Evolutionary conservation across 2,329 filamentous ascomycete genomes (phyloP), one percentile per base, ranked within the genome.

Genomic region (Onygenales sp.): DNA sequence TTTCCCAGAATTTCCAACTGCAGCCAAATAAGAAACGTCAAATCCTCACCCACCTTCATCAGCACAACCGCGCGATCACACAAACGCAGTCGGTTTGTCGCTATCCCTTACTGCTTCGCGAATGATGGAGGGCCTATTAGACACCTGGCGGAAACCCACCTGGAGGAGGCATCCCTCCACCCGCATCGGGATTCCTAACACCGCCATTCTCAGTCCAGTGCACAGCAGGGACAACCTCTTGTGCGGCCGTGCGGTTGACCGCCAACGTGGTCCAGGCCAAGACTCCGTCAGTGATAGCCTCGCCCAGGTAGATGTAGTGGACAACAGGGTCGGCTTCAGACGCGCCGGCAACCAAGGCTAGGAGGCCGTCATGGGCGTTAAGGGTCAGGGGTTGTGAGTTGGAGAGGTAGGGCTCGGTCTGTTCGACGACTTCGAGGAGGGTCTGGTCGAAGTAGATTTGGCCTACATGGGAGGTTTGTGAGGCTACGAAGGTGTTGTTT

Each of bases 361-460:
- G 72, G 46, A 82, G 72, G 14, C 57, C 53, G 63, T 84, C 81
- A 0, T 78, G 68, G 10, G 66, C 68, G 60, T 84, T 83, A 39
- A 63, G 67, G 4, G 75, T 82, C 17, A 78, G 52, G 0, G 58
- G 50, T 55, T 78, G 71, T 0, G 67, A 72, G 66, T 81, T 80
- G 53, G 64, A 64, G 5, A 55, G 65, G 65, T 81, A 81, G 0
- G 78, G 77, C 0, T 63, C 55, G 1, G 67, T 70, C 8, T 65
- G 64, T 56, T 82, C 76, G 52, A 85, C 79, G 41, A 70, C 57
- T 31, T 61, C 60, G 58, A 81, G 75, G 8, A 86, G 75, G 57
- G 73, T 71, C 63, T 84, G 78, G 64, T 86, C 81, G 53, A 82
- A 82, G 74, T 82, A 86, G 50, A 83, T 63, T 64, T 87, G 83